A percentile compares a stretch with the other conserved stretches of the same genome.
Evolutionary conservation across 2,329 filamentous ascomycete genomes (phyloP).

Genomic region (Pyrenophora graminea): DNA sequence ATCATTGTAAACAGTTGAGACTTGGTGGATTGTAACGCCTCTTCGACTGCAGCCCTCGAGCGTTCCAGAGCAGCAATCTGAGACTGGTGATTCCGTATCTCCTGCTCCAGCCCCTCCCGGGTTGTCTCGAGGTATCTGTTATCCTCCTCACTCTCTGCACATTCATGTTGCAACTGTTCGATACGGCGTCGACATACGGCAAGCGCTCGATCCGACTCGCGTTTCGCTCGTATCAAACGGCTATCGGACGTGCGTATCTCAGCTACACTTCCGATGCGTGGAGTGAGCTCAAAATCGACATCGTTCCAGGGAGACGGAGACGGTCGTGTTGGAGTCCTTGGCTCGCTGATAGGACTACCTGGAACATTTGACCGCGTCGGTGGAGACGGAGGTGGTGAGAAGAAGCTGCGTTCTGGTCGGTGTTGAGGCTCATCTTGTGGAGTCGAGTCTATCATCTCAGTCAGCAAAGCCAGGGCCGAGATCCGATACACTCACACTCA

Average conservation of each 20-base stretch:
- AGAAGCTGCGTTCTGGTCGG: slow-evolving; percentile 27
- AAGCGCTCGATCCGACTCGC: slow-evolving; percentile 45
- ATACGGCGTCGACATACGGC: slow-evolving; percentile 42
- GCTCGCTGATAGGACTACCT: slow-evolving; percentile 18
- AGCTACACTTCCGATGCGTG: slow-evolving; percentile 18
- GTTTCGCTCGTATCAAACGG: slow-evolving; percentile 43
- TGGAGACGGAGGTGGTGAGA: slow-evolving; percentile 43
- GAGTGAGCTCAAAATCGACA: slow-evolving; percentile 26
- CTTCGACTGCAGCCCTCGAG: slow-evolving; percentile 29
- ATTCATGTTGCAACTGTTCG: slow-evolving; percentile 39
- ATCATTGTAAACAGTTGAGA: slow-evolving; percentile 25
- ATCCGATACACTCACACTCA: slow-evolving; percentile 33
- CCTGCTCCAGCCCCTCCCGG: slow-evolving; percentile 28
- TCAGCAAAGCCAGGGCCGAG: slow-evolving; percentile 7
- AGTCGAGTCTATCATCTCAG: slow-evolving; percentile 26
- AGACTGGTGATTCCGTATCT: slow-evolving; percentile 35
- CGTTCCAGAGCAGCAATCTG: slow-evolving; percentile 37
- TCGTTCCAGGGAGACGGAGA: slow-evolving; percentile 32
- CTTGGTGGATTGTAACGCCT: slow-evolving; percentile 28
- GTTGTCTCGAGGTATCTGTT: slow-evolving; percentile 22
- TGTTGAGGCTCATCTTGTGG: slow-evolving; percentile 27
- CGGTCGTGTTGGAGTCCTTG: slow-evolving; percentile 31
- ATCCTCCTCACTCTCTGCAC: slow-evolving; percentile 32
- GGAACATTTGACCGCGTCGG: slow-evolving; percentile 28
- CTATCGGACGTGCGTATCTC: slow-evolving; percentile 41